phyloP scores from a whole-genome alignment of 768 basidiomycete genomes.

The Calocera cornea region DNA sequence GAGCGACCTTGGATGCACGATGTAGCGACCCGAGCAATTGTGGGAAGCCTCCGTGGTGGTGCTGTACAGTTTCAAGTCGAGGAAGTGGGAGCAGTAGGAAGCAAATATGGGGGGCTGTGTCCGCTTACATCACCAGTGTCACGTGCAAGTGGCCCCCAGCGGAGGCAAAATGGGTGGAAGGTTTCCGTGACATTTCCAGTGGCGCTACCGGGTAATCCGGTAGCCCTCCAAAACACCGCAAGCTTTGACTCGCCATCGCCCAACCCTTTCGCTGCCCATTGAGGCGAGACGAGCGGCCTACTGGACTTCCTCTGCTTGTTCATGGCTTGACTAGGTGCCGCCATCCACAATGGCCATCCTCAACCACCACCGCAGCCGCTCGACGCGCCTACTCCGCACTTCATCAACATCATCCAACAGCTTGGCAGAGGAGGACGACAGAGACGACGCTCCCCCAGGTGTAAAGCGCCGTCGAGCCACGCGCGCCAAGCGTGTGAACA shows the following conservation, averaged over 20 bases:
- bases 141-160: background rate
- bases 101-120: background rate
- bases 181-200: slow-evolving; percentile 3
- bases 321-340: background rate
- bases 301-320: background rate
- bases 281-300: background rate
- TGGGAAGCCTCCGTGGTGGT: background rate
- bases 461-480: background rate
- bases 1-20: background rate
- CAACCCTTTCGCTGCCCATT: background rate
- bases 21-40: background rate
- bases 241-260: slow-evolving; percentile 2
- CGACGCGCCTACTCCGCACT: background rate
- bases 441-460: background rate
- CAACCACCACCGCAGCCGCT: background rate
- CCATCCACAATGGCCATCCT: background rate
- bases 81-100: background rate
- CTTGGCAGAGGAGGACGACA: background rate
- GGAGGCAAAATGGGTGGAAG: background rate
- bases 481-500: background rate
- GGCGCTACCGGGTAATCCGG: background rate
- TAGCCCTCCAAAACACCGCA: background rate
- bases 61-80: background rate
- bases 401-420: background rate
- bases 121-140: background rate